phyloP scores from a whole-genome alignment of 352 stramenopile species.

The Elongisporangium undulatum region DNA sequence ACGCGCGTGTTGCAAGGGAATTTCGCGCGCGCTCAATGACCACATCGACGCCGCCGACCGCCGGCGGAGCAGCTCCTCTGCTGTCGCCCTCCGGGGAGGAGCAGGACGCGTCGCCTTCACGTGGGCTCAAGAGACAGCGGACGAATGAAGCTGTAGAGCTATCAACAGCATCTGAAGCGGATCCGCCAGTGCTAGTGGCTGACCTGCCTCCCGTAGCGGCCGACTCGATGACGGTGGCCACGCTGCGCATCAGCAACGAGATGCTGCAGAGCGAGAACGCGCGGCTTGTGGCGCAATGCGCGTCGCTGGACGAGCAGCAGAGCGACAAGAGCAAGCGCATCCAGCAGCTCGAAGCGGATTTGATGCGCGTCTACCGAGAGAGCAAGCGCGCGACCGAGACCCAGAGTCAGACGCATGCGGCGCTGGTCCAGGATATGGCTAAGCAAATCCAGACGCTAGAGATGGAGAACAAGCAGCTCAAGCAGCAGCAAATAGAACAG shows the following conservation, averaged over 20 bases:
- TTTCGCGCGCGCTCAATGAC: neutral
- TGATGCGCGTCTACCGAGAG: neutral
- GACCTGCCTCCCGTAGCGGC: no score
- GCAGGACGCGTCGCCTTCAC: neutral
- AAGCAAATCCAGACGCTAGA: neutral
- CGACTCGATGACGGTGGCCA: neutral
- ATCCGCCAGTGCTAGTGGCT: neutral
- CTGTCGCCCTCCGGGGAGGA: neutral
- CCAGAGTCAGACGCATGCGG: neutral
- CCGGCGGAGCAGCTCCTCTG: neutral
- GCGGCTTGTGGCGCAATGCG: neutral
- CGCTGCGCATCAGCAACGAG: neutral
- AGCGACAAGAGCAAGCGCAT: neutral
- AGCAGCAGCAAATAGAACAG: no score
- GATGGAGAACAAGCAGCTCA: neutral
- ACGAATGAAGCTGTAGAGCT: neutral
- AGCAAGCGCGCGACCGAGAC: neutral
- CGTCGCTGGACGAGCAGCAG: neutral
- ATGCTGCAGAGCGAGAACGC: neutral
- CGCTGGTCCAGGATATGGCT: neutral
- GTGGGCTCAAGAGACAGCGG: neutral
- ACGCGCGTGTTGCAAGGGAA: neutral
- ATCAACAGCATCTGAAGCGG: no score
- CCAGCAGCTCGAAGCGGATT: neutral
- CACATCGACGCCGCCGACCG: neutral